These are phyloP conservation scores for Penicillium mononematosum DNA, from an alignment of 495 filamentous ascomycete species.

Conservation along the genomic window DNA sequence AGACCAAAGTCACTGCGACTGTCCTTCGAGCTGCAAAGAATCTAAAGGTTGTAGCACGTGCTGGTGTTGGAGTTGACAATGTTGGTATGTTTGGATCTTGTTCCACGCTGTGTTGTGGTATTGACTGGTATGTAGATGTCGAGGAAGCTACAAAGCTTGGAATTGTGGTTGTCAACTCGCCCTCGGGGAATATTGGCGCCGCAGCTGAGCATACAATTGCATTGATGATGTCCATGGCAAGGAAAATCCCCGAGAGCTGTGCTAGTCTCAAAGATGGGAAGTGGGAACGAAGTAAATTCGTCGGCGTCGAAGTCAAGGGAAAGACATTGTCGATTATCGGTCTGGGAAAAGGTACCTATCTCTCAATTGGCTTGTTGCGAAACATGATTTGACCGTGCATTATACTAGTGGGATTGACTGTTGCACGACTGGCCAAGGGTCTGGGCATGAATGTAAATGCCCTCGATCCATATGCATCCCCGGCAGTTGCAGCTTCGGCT, in stretches of 20 bases:
- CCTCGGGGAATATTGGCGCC: conserved; percentile 66
- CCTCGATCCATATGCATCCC: conserved; percentile 66
- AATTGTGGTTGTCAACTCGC: conserved; percentile 70
- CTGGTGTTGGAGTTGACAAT: conserved; percentile 76
- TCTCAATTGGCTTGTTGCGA: not conserved
- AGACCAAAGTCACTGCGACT: conserved; percentile 65
- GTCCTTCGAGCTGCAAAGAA: conserved; percentile 57
- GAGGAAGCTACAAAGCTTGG: conserved; percentile 61
- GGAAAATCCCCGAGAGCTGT: conserved; percentile 62
- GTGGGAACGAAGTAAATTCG: conserved; percentile 68
- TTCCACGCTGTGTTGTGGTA: not conserved
- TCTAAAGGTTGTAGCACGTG: conserved; percentile 69
- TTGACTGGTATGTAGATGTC: conserved; percentile 45
- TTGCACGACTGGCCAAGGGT: conserved; percentile 65
- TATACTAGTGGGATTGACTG: conserved; percentile 60
- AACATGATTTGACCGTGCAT: conserved; percentile 3
- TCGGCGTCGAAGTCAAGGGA: conserved; percentile 68
- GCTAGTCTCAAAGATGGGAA: conserved; percentile 56
- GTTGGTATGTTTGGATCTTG: conserved; percentile 40
- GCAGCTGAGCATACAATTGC: conserved; percentile 70
- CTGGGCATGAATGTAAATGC: conserved; percentile 67
- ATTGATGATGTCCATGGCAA: conserved; percentile 61
- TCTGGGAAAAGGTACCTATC: conserved; percentile 57
- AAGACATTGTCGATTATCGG: conserved; percentile 69
- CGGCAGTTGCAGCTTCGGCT: conserved; percentile 55